Percentiles rank a stretch among this genome's conserved stretches.
These are phyloP conservation scores for Boletellus ananas DNA, from an alignment of 768 basidiomycete species.

Conservation along the genomic window DNA sequence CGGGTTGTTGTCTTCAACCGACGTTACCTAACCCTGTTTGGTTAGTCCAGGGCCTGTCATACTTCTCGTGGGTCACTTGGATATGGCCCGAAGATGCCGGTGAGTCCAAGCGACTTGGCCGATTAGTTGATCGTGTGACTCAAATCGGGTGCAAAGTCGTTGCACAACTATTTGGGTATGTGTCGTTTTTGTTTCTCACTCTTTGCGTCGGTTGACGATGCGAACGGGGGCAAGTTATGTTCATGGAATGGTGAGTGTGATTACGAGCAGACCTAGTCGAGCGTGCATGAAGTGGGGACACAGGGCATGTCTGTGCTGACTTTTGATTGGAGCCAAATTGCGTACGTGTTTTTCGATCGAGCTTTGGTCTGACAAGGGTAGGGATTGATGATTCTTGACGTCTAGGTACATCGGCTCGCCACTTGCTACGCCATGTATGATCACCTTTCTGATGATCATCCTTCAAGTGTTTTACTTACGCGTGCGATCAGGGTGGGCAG, in stretches of 20 bases:
- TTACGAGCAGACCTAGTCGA: not conserved
- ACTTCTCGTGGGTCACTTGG: slow-evolving; percentile 60
- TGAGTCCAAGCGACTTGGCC: slow-evolving; percentile 25
- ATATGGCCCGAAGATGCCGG: slow-evolving; percentile 47
- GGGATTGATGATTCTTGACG: not conserved
- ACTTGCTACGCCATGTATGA: slow-evolving; percentile 63
- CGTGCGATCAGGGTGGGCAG: slow-evolving; percentile 56
- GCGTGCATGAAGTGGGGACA: not conserved
- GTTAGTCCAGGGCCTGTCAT: slow-evolving; percentile 45
- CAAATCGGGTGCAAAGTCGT: slow-evolving; percentile 30
- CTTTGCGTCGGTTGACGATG: not conserved
- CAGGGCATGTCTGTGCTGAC: slow-evolving; percentile 69
- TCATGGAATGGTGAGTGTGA: slow-evolving; percentile 42
- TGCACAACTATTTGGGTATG: slow-evolving; percentile 47
- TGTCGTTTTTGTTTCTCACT: not conserved
- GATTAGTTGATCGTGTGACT: slow-evolving; percentile 20
- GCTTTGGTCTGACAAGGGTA: not conserved
- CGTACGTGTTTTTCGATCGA: slow-evolving; percentile 21
- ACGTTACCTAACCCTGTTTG: slow-evolving; percentile 18
- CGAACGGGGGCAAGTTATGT: slow-evolving; percentile 22
- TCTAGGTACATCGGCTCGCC: slow-evolving; percentile 40
- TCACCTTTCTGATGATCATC: not conserved
- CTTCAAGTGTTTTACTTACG: not conserved
- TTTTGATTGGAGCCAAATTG: slow-evolving; percentile 78
- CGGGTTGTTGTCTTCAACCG: not conserved